Percentiles rank a stretch among this genome's conserved stretches.
phyloP scores from a whole-genome alignment of 2,329 filamentous ascomycete genomes.

The Pyrenochaeta sp. region DNA sequence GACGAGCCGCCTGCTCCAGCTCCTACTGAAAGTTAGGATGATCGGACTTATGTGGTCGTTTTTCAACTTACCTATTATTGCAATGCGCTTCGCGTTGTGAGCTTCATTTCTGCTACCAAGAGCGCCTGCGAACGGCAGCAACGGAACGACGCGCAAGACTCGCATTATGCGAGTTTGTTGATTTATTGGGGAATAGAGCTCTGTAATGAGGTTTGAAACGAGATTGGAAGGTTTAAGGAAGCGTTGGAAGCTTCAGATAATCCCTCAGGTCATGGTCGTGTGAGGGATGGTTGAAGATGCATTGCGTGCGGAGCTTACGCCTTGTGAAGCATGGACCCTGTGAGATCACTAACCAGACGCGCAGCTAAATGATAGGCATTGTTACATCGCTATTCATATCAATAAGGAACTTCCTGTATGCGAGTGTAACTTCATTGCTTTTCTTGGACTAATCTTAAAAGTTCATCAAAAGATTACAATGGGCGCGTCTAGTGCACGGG shows the following conservation, averaged over 20 bases:
- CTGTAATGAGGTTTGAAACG: background rate
- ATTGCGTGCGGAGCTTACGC: slow-evolving; percentile 7
- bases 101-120: slow-evolving; percentile 20
- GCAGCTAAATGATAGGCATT: background rate
- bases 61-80: slow-evolving; percentile 46
- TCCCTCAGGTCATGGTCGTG: slow-evolving; percentile 13
- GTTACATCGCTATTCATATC: background rate
- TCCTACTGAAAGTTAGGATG: slow-evolving; percentile 61
- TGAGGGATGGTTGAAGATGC: background rate
- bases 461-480: background rate
- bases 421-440: background rate
- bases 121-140: slow-evolving; percentile 30
- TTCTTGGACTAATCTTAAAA: too few relatives aligned
- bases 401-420: background rate
- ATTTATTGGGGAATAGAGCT: background rate
- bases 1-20: slow-evolving; percentile 90
- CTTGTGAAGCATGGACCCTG: slow-evolving; percentile 5
- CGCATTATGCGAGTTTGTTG: slow-evolving; percentile 19
- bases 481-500: background rate
- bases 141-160: slow-evolving; percentile 15
- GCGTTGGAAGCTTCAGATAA: slow-evolving; percentile 6
- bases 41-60: background rate
- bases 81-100: slow-evolving; percentile 41
- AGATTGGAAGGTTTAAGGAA: background rate
- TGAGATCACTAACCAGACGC: background rate